A percentile compares a stretch with the other conserved stretches of the same genome.
phyloP scores from a whole-genome alignment of 345 rosid species.

The Corymbia maculata region DNA sequence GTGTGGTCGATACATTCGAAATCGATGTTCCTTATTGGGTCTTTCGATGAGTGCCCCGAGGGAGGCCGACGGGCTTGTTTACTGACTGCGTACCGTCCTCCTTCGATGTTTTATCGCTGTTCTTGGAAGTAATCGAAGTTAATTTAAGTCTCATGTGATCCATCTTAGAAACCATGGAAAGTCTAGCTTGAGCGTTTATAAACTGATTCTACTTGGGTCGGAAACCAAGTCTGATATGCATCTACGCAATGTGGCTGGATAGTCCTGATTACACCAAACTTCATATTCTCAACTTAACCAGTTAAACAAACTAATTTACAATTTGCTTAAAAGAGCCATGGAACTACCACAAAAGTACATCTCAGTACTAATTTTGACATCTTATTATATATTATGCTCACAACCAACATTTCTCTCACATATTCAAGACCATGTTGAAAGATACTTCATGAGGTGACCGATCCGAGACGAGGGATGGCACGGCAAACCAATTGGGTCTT shows the following conservation, averaged over 20 bases:
- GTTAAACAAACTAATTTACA: neutral
- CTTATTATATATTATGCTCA: neutral
- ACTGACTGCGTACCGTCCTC: neutral
- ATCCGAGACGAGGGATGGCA: conserved; percentile 9
- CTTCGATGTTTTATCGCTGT: neutral
- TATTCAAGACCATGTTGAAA: neutral
- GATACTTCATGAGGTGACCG: neutral
- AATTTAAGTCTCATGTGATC: neutral
- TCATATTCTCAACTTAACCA: neutral
- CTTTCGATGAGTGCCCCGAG: neutral
- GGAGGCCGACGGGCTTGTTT: neutral
- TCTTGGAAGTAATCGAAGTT: neutral
- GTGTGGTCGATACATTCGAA: neutral
- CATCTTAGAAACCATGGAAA: neutral
- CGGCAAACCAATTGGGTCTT: conserved; percentile 30
- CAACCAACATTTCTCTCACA: neutral
- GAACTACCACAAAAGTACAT: neutral
- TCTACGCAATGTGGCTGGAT: neutral
- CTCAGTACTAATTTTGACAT: neutral
- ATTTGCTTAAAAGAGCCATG: neutral
- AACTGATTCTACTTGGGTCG: neutral
- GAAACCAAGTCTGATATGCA: neutral
- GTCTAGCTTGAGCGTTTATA: neutral
- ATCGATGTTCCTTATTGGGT: neutral
- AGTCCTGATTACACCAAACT: neutral